Percentiles rank a stretch among this genome's conserved stretches.
phyloP scores from a whole-genome alignment of 2,329 filamentous ascomycete species.

The Diaporthe destruens region DNA sequence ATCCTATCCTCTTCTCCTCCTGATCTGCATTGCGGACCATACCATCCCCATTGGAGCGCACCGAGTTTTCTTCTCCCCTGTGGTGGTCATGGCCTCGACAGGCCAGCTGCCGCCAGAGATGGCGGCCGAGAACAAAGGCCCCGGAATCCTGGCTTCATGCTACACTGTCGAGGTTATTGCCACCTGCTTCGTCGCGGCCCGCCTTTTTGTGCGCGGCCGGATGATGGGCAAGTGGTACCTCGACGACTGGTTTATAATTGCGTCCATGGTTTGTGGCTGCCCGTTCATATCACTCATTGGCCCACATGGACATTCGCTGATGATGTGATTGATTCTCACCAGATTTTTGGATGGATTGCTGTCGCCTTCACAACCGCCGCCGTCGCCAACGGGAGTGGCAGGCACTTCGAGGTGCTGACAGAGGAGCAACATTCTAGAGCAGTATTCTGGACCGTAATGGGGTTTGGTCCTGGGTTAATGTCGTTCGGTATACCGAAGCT shows the following conservation, averaged over 20 bases:
- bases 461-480: constrained; percentile 54
- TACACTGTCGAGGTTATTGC: constrained; percentile 50
- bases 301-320: background rate
- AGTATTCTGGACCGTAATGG: constrained; percentile 53
- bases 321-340: background rate
- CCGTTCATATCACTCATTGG: too few species aligned
- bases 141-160: constrained; percentile 50
- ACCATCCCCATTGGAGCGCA: background rate
- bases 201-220: constrained; percentile 50
- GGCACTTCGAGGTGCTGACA: constrained; percentile 52
- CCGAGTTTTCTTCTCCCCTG: too few species aligned
- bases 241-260: constrained; percentile 54
- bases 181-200: constrained; percentile 49
- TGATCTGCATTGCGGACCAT: constrained; percentile 14
- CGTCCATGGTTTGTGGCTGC: constrained; percentile 48
- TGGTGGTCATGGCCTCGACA: constrained; percentile 14
- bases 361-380: constrained; percentile 51
- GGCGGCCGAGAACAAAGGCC: constrained; percentile 50
- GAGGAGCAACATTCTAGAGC: constrained; percentile 48
- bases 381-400: constrained; percentile 55
- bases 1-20: background rate
- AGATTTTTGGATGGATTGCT: constrained; percentile 52
- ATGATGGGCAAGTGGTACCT: constrained; percentile 51
- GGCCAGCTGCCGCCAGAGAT: constrained; percentile 32
- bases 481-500: constrained; percentile 58